Evolutionary conservation across 2,329 filamentous ascomycete genomes (phyloP), one percentile per base, ranked within the genome.

Genomic region (Colletotrichum gloeosporioides): DNA sequence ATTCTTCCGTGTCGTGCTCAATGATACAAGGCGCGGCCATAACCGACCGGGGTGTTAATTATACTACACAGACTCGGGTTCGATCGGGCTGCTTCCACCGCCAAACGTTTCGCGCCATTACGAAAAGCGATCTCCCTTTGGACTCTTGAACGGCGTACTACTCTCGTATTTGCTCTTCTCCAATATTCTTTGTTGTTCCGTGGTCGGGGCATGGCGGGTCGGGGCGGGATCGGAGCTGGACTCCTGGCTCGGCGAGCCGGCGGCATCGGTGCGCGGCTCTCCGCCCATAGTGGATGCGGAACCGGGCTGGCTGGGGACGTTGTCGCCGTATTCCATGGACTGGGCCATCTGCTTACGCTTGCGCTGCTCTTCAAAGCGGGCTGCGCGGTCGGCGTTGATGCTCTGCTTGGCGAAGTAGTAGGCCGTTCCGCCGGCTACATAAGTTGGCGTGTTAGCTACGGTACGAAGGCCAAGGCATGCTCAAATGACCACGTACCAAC

Each of bases 381-480:
- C 88, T 77, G 91, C 90, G 78, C 96, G 95, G 86, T 98, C 96
- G 80, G 95, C 95, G 84, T 98, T 98, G 90, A 99, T 98, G 85
- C 93, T 93, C 83, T 92, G 91, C 90, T 99, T 99, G 78, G 97
- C 97, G 84, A 98, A 98, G 88, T 95, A 96, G 89, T 99, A 99
- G 82, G 96, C 96, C 78, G 94, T 95, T 79, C 92, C 97, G 82
- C 96, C 97, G 79, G 96, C 95, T 96, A 82, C 34, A 70, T 49
- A 25, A 34, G 71, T 62, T 27, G 61, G 27, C 27, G 25, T 18
- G 32, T 77, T 68, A 77, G 69, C 32, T 39, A 13, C 16, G 32
- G 36, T 34, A 62, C 63, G 32, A 80, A 75, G 69, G 70, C 63
- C 25, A 29, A 18, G 29, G 68, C 25, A n/a, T 29, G 16, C 44